Evolutionary conservation across 148 eudicot genomes (phyloP).

Genomic region (Arctostaphylos glauca): DNA sequence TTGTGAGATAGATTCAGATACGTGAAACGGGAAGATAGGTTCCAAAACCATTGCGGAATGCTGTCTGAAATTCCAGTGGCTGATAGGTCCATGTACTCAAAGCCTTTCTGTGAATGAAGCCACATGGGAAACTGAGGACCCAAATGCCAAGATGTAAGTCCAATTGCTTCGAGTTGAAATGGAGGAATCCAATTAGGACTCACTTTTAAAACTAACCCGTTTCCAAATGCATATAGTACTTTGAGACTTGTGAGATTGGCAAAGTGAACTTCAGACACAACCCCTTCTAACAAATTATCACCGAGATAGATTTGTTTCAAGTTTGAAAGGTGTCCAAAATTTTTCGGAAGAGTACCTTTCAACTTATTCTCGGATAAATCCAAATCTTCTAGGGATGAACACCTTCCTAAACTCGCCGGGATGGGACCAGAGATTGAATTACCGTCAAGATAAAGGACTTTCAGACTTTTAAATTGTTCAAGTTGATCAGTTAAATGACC

Average conservation of each 20-base stretch:
- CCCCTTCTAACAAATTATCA: conserved; percentile 16
- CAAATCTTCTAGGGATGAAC: not conserved
- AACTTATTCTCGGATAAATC: not conserved
- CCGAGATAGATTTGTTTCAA: not conserved
- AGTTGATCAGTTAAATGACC: not conserved
- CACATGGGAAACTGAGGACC: not conserved
- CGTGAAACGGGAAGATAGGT: too few relatives aligned
- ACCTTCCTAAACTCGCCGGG: not conserved
- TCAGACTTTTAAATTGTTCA: not conserved
- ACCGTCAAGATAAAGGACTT: not conserved
- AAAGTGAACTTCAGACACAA: conserved; percentile 16
- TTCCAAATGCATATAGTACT: not conserved
- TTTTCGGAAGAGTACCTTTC: conserved; percentile 12
- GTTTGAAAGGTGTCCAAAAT: conserved; percentile 12
- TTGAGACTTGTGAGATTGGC: conserved; percentile 11
- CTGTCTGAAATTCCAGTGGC: too few relatives aligned
- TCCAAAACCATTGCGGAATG: too few relatives aligned
- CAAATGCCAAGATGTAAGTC: not conserved
- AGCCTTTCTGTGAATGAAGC: too few relatives aligned
- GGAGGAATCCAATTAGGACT: conserved; percentile 24
- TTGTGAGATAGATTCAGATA: conserved; percentile 18
- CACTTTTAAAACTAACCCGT: conserved; percentile 14
- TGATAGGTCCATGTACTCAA: too few relatives aligned
- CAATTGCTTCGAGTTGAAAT: not conserved
- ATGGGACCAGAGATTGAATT: not conserved